phyloP scores from a whole-genome alignment of 2,329 filamentous ascomycete genomes.

The Plectosphaerella cucumerina region DNA sequence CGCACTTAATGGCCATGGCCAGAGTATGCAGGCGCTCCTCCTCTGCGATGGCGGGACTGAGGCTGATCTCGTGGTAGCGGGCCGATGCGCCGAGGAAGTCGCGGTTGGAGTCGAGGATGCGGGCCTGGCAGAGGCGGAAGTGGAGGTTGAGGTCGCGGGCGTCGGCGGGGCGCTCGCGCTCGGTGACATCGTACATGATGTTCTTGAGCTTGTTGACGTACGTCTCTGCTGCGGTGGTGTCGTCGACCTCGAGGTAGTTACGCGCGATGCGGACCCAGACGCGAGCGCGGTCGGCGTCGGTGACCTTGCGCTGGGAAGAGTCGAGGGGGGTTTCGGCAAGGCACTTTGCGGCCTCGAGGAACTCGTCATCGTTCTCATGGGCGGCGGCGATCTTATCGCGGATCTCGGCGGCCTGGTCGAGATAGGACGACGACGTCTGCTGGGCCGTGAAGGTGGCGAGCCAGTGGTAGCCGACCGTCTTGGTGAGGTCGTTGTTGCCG shows the following conservation, averaged over 20 bases:
- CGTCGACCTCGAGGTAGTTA: slow-evolving; percentile 90
- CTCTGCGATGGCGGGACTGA: slow-evolving; percentile 74
- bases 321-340: slow-evolving; percentile 86
- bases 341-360: slow-evolving; percentile 68
- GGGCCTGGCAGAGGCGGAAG: slow-evolving; percentile 87
- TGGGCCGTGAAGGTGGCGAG: slow-evolving; percentile 60
- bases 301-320: slow-evolving; percentile 78
- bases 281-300: slow-evolving; percentile 74
- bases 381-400: slow-evolving; percentile 79
- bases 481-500: slow-evolving; percentile 60
- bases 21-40: slow-evolving; percentile 82
- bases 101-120: slow-evolving; percentile 86
- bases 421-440: slow-evolving; percentile 57
- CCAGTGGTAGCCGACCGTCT: slow-evolving; percentile 72
- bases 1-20: slow-evolving; percentile 83
- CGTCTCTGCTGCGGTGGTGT: slow-evolving; percentile 76
- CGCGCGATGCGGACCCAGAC: slow-evolving; percentile 94
- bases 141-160: slow-evolving; percentile 73
- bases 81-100: slow-evolving; percentile 84
- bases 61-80: slow-evolving; percentile 83
- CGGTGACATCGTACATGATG: slow-evolving; percentile 72
- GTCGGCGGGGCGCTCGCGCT: slow-evolving; percentile 60
- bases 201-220: slow-evolving; percentile 96
- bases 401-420: slow-evolving; percentile 78
- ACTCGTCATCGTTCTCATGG: slow-evolving; percentile 80